These are phyloP conservation scores for Chaetomium olivaceum DNA, from an alignment of 2,329 filamentous ascomycete species.

Conservation along the genomic window DNA sequence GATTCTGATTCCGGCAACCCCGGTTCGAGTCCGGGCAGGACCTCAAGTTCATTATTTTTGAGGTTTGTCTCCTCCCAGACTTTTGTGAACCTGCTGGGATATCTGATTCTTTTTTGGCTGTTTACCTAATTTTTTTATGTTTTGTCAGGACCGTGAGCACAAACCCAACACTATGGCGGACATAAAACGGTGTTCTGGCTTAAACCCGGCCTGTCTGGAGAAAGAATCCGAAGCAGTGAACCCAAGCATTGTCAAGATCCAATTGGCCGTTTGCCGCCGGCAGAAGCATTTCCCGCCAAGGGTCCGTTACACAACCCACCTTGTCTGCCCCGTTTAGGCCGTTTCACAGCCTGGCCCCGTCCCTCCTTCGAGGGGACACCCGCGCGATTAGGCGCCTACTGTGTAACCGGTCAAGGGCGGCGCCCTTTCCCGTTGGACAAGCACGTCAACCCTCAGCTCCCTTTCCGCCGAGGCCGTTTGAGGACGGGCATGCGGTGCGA, in stretches of 20 bases:
- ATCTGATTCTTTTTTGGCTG: background rate
- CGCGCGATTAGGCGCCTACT: background rate
- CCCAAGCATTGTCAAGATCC: too few species aligned
- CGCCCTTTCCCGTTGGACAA: background rate
- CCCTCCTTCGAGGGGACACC: background rate
- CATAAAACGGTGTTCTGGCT: background rate
- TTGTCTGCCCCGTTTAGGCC: background rate
- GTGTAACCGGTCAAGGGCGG: background rate
- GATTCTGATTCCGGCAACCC: constrained; percentile 23
- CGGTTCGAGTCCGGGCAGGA: constrained; percentile 21
- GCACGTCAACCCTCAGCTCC: background rate
- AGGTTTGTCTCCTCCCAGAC: background rate
- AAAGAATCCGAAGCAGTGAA: background rate
- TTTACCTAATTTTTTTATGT: background rate
- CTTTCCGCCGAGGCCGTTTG: background rate
- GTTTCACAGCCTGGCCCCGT: background rate
- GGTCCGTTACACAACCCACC: too few species aligned
- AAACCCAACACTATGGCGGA: background rate
- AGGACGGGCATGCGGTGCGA: background rate
- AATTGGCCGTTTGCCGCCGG: too few species aligned
- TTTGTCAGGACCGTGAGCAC: background rate
- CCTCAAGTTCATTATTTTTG: background rate
- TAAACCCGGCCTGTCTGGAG: background rate
- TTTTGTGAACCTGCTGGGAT: background rate
- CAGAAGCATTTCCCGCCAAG: background rate